Percentiles rank a stretch among this genome's conserved stretches.
Evolutionary conservation across 345 rosid species (phyloP).

Genomic region (Aurinia saxatilis): DNA sequence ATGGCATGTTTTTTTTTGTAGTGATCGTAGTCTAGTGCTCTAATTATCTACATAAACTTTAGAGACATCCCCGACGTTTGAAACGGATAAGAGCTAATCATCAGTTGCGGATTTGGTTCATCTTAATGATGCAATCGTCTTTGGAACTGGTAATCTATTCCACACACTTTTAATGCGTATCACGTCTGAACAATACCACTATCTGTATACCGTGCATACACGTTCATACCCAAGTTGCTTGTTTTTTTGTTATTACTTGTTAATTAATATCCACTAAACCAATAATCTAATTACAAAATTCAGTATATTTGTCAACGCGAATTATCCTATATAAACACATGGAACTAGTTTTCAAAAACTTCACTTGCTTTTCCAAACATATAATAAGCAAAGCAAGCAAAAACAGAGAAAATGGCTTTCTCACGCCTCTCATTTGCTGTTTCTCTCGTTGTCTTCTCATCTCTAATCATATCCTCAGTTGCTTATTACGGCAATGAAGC

Average conservation of each 20-base stretch:
- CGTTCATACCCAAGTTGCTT: conserved; percentile 12
- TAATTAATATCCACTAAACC: neutral
- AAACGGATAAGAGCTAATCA: neutral
- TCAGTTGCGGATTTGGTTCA: too few relatives aligned
- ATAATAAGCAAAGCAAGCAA: conserved; percentile 3
- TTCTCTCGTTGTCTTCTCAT: conserved; percentile 24
- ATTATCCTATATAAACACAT: conserved; percentile 8
- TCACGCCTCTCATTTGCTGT: conserved; percentile 26
- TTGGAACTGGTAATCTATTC: conserved; percentile 8
- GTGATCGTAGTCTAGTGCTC: too few relatives aligned
- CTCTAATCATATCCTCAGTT: conserved; percentile 24
- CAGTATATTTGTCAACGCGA: conserved; percentile 2
- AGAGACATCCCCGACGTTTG: neutral
- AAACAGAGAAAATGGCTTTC: conserved; percentile 14
- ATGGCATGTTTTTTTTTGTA: too few relatives aligned
- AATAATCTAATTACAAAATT: neutral
- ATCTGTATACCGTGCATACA: conserved; percentile 21
- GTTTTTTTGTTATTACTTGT: neutral
- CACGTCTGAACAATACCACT: conserved; percentile 22
- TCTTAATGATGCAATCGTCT: conserved; percentile 5
- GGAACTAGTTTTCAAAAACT: conserved; percentile 1
- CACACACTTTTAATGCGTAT: conserved; percentile 14
- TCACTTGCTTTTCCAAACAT: conserved; percentile 23
- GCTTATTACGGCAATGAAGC: conserved; percentile 22
- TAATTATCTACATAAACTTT: neutral